Evolutionary conservation across 208 protist species (phyloP).

Genomic region (Crithidia expoeki): DNA sequence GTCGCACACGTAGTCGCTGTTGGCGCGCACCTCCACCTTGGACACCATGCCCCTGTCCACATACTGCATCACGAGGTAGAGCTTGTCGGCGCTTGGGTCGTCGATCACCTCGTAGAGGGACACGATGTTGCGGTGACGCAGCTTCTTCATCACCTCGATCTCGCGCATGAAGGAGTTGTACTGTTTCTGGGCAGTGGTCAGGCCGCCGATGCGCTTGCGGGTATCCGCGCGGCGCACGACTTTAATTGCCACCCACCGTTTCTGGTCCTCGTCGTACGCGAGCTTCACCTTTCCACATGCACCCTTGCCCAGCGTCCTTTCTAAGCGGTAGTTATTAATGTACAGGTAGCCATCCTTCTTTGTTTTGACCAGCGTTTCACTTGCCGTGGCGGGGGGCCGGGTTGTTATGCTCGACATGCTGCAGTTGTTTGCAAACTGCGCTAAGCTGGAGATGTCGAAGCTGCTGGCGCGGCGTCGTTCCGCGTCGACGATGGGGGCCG

Average conservation of each 20-base stretch:
- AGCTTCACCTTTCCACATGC: slow-evolving; percentile 69
- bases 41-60: slow-evolving; percentile 65
- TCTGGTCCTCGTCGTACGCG: slow-evolving; percentile 40
- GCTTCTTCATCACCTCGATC: slow-evolving; percentile 95
- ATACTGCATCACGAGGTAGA: slow-evolving; percentile 95
- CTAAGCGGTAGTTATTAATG: slow-evolving; percentile 76
- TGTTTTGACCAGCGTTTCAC: neutral
- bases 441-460: slow-evolving; percentile 4
- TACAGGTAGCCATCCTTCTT: slow-evolving; percentile 24
- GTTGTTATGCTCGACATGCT: slow-evolving; percentile 15
- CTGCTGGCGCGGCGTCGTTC: neutral
- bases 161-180: slow-evolving; percentile 73
- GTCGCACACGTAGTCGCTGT: slow-evolving; percentile 42
- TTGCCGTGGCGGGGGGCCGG: slow-evolving; percentile 3
- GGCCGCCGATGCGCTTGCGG: slow-evolving; percentile 31
- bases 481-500: neutral
- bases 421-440: slow-evolving; percentile 7
- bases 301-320: slow-evolving; percentile 68
- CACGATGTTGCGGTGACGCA: slow-evolving; percentile 95
- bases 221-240: slow-evolving; percentile 60
- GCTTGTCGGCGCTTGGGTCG: slow-evolving; percentile 85
- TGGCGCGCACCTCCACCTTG: slow-evolving; percentile 31
- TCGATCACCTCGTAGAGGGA: slow-evolving; percentile 95
- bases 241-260: slow-evolving; percentile 70
- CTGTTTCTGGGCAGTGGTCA: slow-evolving; percentile 37